These are phyloP conservation scores for Thecaphora frezii DNA, from an alignment of 1,284 basidiomycete genomes.

Conservation along the genomic window DNA sequence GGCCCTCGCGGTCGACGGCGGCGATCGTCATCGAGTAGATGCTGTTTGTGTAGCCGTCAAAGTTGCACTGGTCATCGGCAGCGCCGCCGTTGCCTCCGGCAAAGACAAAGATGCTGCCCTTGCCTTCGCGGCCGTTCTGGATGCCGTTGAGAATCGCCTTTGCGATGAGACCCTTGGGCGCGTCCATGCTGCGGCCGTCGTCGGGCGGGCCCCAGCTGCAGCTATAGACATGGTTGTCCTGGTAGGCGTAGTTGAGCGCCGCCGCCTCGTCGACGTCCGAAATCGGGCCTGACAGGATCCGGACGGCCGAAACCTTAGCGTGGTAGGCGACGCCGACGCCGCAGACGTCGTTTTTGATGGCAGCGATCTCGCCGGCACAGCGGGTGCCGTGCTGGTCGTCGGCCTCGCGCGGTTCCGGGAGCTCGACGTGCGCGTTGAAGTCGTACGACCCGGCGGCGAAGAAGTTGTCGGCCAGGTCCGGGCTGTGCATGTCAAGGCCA, in stretches of 20 bases:
- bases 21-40: conserved; percentile 96
- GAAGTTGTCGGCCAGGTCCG: conserved; percentile 86
- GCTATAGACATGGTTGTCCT: conserved; percentile 89
- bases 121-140: conserved; percentile 83
- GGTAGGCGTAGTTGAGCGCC: conserved; percentile 88
- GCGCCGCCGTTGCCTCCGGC: conserved; percentile 95
- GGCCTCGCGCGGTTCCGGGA: conserved; percentile 82
- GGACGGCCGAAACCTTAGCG: conserved; percentile 86
- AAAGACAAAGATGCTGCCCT: conserved; percentile 93
- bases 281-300: conserved; percentile 94
- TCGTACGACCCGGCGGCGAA: conserved; percentile 89
- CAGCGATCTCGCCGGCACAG: conserved; percentile 97
- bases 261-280: conserved; percentile 97
- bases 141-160: conserved; percentile 95
- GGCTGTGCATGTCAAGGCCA: conserved; percentile 85
- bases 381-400: conserved; percentile 98
- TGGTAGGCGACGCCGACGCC: conserved; percentile 92
- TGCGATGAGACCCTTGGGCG: conserved; percentile 84
- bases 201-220: conserved; percentile 99
- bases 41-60: conserved; percentile 98
- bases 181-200: conserved; percentile 93
- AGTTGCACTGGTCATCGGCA: conserved; percentile 95
- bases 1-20: conserved; percentile 85
- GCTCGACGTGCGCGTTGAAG: conserved; percentile 87
- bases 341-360: conserved; percentile 90